These are phyloP conservation scores for Pseudonitzschia multistriata DNA, from an alignment of 108 stramenopile species.

Conservation along the genomic window DNA sequence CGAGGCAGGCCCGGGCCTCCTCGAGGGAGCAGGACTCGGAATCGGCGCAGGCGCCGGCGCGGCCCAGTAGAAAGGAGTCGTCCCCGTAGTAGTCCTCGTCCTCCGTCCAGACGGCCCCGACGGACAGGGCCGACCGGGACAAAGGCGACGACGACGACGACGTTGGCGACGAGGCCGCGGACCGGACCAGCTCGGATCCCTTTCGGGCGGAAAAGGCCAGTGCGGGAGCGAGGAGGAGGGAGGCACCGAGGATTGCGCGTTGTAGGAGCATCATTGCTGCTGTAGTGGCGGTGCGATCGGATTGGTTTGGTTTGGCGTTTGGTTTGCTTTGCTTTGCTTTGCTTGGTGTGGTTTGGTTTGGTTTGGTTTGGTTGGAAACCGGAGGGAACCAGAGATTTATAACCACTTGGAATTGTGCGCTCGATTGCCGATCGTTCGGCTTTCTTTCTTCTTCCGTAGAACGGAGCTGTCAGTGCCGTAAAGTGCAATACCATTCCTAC, in stretches of 20 bases:
- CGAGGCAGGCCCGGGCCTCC: conserved; percentile 44
- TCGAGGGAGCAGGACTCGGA: conserved; percentile 64
- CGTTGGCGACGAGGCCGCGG: neutral
- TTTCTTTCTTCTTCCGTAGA: no score
- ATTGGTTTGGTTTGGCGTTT: no score
- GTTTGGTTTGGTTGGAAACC: no score
- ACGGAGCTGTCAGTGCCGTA: no score
- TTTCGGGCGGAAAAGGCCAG: conserved; percentile 4
- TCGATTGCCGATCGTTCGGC: no score
- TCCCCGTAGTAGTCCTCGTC: neutral
- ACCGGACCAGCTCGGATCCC: neutral
- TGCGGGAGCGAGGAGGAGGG: neutral
- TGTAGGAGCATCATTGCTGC: neutral
- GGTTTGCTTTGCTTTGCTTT: no score
- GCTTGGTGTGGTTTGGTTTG: no score
- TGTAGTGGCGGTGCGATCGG: no score
- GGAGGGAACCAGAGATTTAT: no score
- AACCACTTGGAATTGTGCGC: no score
- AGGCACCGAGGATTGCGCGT: neutral
- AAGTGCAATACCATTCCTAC: no score
- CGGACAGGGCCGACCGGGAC: neutral
- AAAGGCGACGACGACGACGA: neutral
- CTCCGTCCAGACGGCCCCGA: conserved; percentile 12
- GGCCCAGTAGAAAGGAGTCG: conserved; percentile 19
- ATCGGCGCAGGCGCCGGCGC: conserved; percentile 49